A percentile compares a stretch with the other conserved stretches of the same genome.
Conservation (phyloP, 441 rosid genomes). For the Adansonia rubrostipa region DNA sequence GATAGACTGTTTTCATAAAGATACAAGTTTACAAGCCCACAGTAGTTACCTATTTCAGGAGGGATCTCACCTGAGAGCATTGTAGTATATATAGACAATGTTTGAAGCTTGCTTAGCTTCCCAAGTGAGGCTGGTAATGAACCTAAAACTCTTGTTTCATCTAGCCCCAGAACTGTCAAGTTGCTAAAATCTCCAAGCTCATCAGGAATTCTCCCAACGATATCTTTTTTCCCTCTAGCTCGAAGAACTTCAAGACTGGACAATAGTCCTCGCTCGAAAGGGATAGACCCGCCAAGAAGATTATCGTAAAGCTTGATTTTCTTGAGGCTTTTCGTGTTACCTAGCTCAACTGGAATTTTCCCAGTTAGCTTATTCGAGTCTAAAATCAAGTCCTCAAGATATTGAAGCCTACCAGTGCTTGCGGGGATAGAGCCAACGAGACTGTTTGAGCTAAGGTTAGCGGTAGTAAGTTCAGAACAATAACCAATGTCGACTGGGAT, state of each 20-base stretch:
- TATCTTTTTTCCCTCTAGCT: slow-evolving; percentile 85
- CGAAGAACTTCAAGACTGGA: slow-evolving; percentile 65
- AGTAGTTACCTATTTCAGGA: slow-evolving; percentile 75
- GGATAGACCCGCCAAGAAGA: slow-evolving; percentile 62
- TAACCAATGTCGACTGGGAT: slow-evolving; percentile 62
- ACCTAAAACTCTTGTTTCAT: slow-evolving; percentile 78
- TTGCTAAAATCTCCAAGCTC: slow-evolving; percentile 80
- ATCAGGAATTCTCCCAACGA: slow-evolving; percentile 70
- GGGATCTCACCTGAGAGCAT: slow-evolving; percentile 89
- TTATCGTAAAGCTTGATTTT: slow-evolving; percentile 70
- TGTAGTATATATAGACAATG: slow-evolving; percentile 76
- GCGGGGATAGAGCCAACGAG: slow-evolving; percentile 70
- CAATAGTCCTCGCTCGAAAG: slow-evolving; percentile 68
- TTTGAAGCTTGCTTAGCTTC: slow-evolving; percentile 68
- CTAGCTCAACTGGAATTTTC: slow-evolving; percentile 73
- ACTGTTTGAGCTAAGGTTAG: slow-evolving; percentile 71
- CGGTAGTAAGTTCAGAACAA: slow-evolving; percentile 43
- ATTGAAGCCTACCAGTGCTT: slow-evolving; percentile 52
- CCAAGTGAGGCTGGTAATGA: slow-evolving; percentile 78
- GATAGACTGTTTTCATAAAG: slow-evolving; percentile 83
- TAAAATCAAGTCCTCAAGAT: slow-evolving; percentile 61
- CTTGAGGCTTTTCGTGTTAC: slow-evolving; percentile 51
- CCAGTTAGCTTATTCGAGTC: slow-evolving; percentile 89
- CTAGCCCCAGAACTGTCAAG: slow-evolving; percentile 76
- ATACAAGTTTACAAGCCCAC: slow-evolving; percentile 80